phyloP scores from a whole-genome alignment of 148 eudicot species.

The Vaccinium darrowii region DNA sequence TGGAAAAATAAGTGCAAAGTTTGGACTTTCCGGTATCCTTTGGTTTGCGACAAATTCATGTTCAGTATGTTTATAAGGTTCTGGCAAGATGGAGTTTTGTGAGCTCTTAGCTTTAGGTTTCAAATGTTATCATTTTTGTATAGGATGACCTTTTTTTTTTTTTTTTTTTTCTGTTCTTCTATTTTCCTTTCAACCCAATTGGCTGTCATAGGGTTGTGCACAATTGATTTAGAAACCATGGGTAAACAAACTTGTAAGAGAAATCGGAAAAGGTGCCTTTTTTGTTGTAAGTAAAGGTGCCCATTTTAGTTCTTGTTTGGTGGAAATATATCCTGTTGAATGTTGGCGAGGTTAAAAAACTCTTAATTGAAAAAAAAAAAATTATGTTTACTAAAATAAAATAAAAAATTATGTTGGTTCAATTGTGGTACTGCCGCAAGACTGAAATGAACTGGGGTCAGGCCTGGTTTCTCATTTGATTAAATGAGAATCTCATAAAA shows the following conservation, averaged over 20 bases:
- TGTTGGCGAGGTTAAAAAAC: background rate
- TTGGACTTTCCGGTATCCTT: background rate
- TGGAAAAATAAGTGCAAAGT: background rate
- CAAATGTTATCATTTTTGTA: background rate
- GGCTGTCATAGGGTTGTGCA: background rate
- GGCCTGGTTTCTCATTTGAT: too few relatives aligned
- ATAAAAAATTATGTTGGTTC: background rate
- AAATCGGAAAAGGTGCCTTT: background rate
- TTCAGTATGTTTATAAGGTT: background rate
- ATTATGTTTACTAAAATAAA: too few relatives aligned
- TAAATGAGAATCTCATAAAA: too few relatives aligned
- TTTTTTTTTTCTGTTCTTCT: background rate
- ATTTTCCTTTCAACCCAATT: background rate
- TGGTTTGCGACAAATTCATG: background rate
- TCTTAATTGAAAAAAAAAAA: background rate
- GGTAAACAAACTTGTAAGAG: too few relatives aligned
- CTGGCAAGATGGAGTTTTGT: background rate
- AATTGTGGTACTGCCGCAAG: background rate
- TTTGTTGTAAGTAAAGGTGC: background rate
- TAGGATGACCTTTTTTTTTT: background rate
- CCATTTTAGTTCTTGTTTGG: background rate
- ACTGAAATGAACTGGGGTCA: background rate
- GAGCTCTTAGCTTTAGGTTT: background rate
- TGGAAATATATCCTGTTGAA: background rate
- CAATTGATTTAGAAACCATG: too few relatives aligned